A percentile compares a stretch with the other conserved stretches of the same genome.
Evolutionary conservation across 2,329 filamentous ascomycete species (phyloP).

Genomic region (Nannizziopsis barbatae): DNA sequence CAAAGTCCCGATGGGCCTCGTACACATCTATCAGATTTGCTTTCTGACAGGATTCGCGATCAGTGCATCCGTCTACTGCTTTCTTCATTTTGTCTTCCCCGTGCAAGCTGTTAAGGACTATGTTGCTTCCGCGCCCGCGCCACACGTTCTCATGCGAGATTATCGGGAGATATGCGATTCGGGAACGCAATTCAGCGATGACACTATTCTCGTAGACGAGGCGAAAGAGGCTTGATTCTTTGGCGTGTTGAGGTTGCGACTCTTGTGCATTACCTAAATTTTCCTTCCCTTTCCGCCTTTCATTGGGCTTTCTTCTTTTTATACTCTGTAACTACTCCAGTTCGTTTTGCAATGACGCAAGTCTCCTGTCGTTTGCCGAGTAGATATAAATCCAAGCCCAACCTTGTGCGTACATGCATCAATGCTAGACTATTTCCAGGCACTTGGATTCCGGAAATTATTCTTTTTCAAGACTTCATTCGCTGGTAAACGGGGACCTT

Average conservation of each 20-base stretch:
- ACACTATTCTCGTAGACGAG: background rate
- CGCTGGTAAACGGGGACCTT: too few species aligned
- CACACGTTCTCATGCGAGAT: conserved; percentile 7
- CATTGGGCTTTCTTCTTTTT: too few species aligned
- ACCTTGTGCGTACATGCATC: too few species aligned
- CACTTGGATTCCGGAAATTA: too few species aligned
- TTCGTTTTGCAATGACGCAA: too few species aligned
- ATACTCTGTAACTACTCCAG: too few species aligned
- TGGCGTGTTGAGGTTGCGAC: background rate
- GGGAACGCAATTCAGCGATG: background rate
- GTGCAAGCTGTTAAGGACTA: conserved; percentile 16
- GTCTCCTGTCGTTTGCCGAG: too few species aligned
- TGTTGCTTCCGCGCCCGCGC: conserved; percentile 9
- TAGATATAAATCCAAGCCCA: too few species aligned
- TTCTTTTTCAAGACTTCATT: too few species aligned
- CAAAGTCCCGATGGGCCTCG: conserved; percentile 22
- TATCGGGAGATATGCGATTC: conserved; percentile 12
- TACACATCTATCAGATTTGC: conserved; percentile 34
- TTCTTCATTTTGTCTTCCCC: conserved; percentile 25
- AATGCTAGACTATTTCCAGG: too few species aligned
- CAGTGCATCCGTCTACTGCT: conserved; percentile 28
- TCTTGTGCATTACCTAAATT: background rate
- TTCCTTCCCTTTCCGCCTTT: background rate
- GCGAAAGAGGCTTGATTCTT: background rate
- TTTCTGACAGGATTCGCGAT: conserved; percentile 34